These are phyloP conservation scores for Didymella exigua DNA, from an alignment of 2,329 filamentous ascomycete species.

Conservation along the genomic window DNA sequence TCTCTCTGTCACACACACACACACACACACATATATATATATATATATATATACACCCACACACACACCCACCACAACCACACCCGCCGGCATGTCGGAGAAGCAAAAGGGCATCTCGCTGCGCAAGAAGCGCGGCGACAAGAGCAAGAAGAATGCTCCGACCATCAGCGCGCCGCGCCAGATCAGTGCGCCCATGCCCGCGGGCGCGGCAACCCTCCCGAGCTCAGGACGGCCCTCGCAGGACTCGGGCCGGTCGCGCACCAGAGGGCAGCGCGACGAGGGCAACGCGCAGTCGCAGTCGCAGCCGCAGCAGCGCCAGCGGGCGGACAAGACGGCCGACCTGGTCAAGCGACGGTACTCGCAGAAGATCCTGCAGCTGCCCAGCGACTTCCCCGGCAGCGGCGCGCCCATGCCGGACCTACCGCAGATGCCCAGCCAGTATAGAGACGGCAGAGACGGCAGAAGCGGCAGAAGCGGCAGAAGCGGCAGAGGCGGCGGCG, in stretches of 20 bases:
- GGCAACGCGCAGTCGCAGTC: background rate
- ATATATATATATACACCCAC: no score
- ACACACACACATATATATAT: no score
- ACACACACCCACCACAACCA: background rate
- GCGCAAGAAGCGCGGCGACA: constrained; percentile 64
- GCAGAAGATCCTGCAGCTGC: constrained; percentile 82
- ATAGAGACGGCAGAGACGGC: constrained; percentile 55
- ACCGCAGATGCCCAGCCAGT: constrained; percentile 68
- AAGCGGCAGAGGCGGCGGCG: background rate
- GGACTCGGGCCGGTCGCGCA: constrained; percentile 46
- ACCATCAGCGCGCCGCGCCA: constrained; percentile 61
- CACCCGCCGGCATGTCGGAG: constrained; percentile 57
- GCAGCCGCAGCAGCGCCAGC: constrained; percentile 48
- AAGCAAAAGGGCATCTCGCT: constrained; percentile 64
- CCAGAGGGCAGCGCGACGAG: constrained; percentile 23
- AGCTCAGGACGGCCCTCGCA: constrained; percentile 46
- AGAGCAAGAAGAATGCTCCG: constrained; percentile 59
- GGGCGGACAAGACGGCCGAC: constrained; percentile 68
- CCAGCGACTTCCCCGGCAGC: constrained; percentile 68
- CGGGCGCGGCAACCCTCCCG: constrained; percentile 38
- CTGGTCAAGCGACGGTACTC: constrained; percentile 95
- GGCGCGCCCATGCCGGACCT: constrained; percentile 66
- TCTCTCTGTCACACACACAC: no score
- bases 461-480: background rate
- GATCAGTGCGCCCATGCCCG: constrained; percentile 54